Conservation (phyloP, 768 basidiomycete species). For the Neoboletus magnificus region DNA sequence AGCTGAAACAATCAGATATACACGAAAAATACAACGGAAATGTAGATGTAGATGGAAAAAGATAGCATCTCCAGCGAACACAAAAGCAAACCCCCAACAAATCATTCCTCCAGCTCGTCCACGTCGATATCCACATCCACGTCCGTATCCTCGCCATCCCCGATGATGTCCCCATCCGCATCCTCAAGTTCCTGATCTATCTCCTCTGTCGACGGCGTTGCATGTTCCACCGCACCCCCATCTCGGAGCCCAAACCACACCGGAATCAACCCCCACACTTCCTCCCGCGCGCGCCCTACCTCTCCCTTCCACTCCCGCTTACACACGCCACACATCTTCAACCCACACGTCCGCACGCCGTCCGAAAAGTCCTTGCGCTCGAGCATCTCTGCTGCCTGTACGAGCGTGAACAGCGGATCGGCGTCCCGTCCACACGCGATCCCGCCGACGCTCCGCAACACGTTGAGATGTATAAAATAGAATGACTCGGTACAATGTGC, state of each 20-base stretch:
- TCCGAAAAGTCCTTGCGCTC: slow-evolving; percentile 67
- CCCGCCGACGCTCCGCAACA: slow-evolving; percentile 66
- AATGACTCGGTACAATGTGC: slow-evolving; percentile 61
- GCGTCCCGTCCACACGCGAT: slow-evolving; percentile 71
- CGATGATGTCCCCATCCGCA: slow-evolving; percentile 1
- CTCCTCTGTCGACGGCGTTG: background rate
- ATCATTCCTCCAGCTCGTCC: slow-evolving; percentile 18
- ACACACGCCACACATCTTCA: slow-evolving; percentile 52
- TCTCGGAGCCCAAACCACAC: slow-evolving; percentile 57
- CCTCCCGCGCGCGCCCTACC: slow-evolving; percentile 47
- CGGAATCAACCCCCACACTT: slow-evolving; percentile 61
- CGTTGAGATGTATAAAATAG: slow-evolving; percentile 73
- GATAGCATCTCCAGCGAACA: slow-evolving; percentile 14
- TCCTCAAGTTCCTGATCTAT: background rate
- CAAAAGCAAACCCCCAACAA: background rate
- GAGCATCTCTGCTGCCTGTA: slow-evolving; percentile 70
- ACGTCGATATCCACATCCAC: slow-evolving; percentile 4
- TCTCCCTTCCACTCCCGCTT: slow-evolving; percentile 45
- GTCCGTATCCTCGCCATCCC: slow-evolving; percentile 9
- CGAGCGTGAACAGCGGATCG: slow-evolving; percentile 67
- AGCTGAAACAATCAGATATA: slow-evolving; percentile 9
- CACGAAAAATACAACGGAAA: background rate
- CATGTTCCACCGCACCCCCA: slow-evolving; percentile 2
- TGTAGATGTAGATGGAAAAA: background rate
- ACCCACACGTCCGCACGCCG: slow-evolving; percentile 49